A percentile compares a stretch with the other conserved stretches of the same genome.
phyloP scores from a whole-genome alignment of 257 asterid genomes.

The Oldenlandia corymbosa region DNA sequence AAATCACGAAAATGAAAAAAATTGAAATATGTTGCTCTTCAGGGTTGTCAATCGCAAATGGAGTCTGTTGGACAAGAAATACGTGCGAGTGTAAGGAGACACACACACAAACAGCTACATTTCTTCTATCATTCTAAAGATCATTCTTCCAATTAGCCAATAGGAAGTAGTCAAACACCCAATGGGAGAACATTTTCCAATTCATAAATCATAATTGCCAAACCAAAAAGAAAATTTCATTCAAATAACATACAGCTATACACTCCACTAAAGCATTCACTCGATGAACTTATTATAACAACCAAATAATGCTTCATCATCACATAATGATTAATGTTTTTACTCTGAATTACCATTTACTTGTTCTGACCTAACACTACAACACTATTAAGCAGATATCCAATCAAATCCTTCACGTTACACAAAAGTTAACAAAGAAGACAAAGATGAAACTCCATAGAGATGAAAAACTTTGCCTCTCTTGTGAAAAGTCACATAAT shows the following conservation, averaged over 20 bases:
- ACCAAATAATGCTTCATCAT: neutral
- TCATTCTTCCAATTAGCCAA: too few relatives aligned
- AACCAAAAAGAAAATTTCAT: neutral
- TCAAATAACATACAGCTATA: neutral
- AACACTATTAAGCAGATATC: neutral
- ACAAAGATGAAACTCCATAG: neutral
- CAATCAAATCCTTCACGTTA: neutral
- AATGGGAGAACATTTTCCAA: neutral
- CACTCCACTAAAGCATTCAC: neutral
- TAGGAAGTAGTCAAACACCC: too few relatives aligned
- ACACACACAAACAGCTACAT: too few relatives aligned
- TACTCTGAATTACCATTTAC: neutral
- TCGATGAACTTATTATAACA: neutral
- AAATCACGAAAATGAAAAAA: neutral
- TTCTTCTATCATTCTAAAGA: too few relatives aligned
- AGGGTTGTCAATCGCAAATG: neutral
- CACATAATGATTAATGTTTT: neutral
- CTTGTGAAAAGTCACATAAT: too few relatives aligned
- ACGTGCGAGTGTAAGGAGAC: too few relatives aligned
- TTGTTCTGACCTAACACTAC: neutral
- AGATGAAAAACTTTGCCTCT: neutral
- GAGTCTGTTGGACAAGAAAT: neutral
- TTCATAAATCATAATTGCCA: neutral
- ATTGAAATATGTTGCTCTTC: neutral
- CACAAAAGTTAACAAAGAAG: constrained; percentile 3